phyloP scores from a whole-genome alignment of 495 filamentous ascomycete species.

The Poronia punctata region DNA sequence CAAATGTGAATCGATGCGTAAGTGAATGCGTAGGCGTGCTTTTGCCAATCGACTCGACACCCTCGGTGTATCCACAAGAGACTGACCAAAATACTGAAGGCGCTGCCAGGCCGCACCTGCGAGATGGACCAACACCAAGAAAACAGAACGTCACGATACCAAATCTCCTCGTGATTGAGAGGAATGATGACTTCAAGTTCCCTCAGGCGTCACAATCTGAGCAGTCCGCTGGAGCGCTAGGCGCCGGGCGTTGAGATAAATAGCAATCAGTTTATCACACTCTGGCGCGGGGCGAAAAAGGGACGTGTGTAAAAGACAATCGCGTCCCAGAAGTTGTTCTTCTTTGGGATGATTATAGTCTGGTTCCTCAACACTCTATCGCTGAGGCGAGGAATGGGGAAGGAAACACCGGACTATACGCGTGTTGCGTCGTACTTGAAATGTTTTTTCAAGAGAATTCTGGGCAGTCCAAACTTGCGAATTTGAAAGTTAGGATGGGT shows the following conservation, averaged over 20 bases:
- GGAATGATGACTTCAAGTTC: neutral
- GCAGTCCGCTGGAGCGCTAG: neutral
- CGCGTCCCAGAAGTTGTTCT: too few relatives aligned
- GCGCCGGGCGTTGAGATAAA: constrained; percentile 1
- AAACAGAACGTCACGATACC: constrained; percentile 8
- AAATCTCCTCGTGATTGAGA: constrained; percentile 2
- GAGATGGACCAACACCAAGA: constrained; percentile 3
- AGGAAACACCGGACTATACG: neutral
- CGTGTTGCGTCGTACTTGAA: constrained; percentile 1
- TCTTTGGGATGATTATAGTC: too few relatives aligned
- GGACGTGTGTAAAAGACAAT: constrained; percentile 1
- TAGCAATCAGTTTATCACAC: constrained; percentile 3
- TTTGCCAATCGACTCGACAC: constrained; percentile 5
- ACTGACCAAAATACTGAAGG: constrained; percentile 5
- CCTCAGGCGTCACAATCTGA: neutral
- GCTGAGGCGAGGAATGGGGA: too few relatives aligned
- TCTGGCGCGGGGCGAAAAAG: constrained; percentile 7
- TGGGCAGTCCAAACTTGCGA: too few relatives aligned
- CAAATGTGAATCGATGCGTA: constrained; percentile 6
- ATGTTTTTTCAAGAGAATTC: too few relatives aligned
- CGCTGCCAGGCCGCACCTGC: constrained; percentile 2
- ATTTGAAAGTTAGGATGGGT: too few relatives aligned
- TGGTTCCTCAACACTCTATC: too few relatives aligned
- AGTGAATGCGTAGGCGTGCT: too few relatives aligned
- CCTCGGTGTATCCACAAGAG: constrained; percentile 3